A percentile compares a stretch with the other conserved stretches of the same genome.
Evolutionary conservation across 192 early-diverging fungal species (phyloP).

Genomic region (Backusella macrospora): DNA sequence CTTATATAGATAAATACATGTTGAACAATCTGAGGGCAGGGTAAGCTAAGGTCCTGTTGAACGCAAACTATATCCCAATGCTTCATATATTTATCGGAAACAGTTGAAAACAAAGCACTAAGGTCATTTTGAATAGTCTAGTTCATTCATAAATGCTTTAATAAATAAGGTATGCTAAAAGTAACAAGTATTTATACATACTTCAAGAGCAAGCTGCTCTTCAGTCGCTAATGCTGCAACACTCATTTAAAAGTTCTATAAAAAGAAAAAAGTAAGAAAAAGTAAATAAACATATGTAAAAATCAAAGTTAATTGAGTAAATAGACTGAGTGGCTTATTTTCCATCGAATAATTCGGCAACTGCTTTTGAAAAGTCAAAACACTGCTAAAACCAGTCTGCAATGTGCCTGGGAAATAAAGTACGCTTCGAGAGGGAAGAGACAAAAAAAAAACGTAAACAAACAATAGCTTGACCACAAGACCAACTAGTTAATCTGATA

Average conservation of each 20-base stretch:
- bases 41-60: neutral
- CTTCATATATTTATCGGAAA: neutral
- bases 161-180: neutral
- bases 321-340: neutral
- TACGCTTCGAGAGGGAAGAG: too few relatives aligned
- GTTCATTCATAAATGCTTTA: neutral
- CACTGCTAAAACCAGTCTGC: too few relatives aligned
- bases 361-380: too few relatives aligned
- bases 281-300: neutral
- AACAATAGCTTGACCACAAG: too few relatives aligned
- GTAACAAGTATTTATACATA: neutral
- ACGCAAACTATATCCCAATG: neutral
- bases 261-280: neutral
- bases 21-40: neutral
- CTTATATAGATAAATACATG: neutral
- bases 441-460: too few relatives aligned
- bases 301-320: neutral
- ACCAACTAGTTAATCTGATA: too few relatives aligned
- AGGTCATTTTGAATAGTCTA: slow-evolving; percentile 2
- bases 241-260: neutral
- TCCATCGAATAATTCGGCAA: too few relatives aligned
- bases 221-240: neutral
- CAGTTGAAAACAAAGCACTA: neutral
- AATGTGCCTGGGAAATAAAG: too few relatives aligned
- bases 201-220: neutral